Percentiles rank a stretch among this genome's conserved stretches.
These are phyloP conservation scores for Letharia columbiana DNA, from an alignment of 495 filamentous ascomycete species.

Conservation along the genomic window DNA sequence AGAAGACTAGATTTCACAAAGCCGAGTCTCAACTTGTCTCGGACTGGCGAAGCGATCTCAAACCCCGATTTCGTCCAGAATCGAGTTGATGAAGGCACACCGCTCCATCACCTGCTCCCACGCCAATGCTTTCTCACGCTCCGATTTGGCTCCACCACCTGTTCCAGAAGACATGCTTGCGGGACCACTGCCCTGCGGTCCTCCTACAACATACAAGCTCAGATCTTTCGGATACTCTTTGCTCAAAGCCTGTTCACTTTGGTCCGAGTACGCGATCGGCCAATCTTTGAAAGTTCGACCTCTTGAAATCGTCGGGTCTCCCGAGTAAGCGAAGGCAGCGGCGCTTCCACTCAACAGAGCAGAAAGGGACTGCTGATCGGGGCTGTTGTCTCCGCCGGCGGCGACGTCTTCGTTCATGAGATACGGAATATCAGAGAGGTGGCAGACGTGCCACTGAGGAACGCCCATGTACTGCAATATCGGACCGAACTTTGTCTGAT, in stretches of 20 bases:
- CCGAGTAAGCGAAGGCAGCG: slow-evolving; percentile 10
- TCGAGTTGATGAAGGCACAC: slow-evolving; percentile 15
- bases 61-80: slow-evolving; percentile 8
- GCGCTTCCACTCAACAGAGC: slow-evolving; percentile 5
- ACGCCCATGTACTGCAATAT: slow-evolving; percentile 28
- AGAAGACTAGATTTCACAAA: too few relatives aligned
- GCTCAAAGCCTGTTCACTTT: background rate
- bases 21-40: too few relatives aligned
- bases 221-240: background rate
- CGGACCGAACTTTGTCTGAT: slow-evolving; percentile 36
- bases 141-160: background rate
- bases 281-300: slow-evolving; percentile 10
- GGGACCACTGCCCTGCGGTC: background rate
- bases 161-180: background rate
- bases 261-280: slow-evolving; percentile 1
- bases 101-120: slow-evolving; percentile 12
- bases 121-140: background rate
- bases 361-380: slow-evolving; percentile 19
- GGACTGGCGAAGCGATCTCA: too few relatives aligned
- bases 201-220: slow-evolving; percentile 3
- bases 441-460: slow-evolving; percentile 34
- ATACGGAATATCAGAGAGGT: slow-evolving; percentile 42
- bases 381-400: slow-evolving; percentile 25
- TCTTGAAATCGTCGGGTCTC: slow-evolving; percentile 4
- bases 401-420: slow-evolving; percentile 31